Conservation (phyloP, 805 yeast species). For the Lachancea thermotolerans region DNA sequence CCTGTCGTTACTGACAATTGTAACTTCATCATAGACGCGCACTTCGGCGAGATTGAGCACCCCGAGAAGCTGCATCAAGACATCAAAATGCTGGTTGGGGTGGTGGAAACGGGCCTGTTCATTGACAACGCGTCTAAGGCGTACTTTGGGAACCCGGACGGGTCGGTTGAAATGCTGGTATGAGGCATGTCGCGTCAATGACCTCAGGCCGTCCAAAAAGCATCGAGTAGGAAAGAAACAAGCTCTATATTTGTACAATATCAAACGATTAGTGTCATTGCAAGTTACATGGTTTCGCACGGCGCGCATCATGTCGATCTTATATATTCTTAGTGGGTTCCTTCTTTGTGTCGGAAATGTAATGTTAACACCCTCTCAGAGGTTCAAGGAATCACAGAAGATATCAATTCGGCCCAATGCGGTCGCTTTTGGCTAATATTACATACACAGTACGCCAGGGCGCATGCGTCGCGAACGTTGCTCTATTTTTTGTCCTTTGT, state of each 20-base stretch:
- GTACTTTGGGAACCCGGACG: slow-evolving; percentile 84
- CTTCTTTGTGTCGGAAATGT: no score
- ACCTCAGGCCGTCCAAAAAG: not conserved
- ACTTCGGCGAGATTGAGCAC: slow-evolving; percentile 67
- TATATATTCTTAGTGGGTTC: no score
- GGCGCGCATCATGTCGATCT: no score
- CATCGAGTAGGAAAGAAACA: not conserved
- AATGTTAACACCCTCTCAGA: no score
- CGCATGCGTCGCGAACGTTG: no score
- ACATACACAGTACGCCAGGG: no score
- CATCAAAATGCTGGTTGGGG: slow-evolving; percentile 79
- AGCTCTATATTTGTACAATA: not conserved
- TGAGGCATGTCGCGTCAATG: not conserved
- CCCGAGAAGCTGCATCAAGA: slow-evolving; percentile 49
- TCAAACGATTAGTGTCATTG: not conserved
- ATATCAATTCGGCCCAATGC: no score
- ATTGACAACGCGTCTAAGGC: slow-evolving; percentile 63
- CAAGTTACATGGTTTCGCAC: no score
- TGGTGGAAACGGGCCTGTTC: slow-evolving; percentile 93
- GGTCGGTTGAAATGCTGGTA: slow-evolving; percentile 39
- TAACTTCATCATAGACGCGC: slow-evolving; percentile 87
- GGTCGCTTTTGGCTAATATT: no score
- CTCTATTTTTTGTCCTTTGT: slow-evolving; percentile 2
- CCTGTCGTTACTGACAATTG: slow-evolving; percentile 95
- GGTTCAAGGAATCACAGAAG: no score